Evolutionary conservation across 2,329 filamentous ascomycete species (phyloP), one percentile per base, ranked within the genome.

Genomic region (Canariomyces notabilis): DNA sequence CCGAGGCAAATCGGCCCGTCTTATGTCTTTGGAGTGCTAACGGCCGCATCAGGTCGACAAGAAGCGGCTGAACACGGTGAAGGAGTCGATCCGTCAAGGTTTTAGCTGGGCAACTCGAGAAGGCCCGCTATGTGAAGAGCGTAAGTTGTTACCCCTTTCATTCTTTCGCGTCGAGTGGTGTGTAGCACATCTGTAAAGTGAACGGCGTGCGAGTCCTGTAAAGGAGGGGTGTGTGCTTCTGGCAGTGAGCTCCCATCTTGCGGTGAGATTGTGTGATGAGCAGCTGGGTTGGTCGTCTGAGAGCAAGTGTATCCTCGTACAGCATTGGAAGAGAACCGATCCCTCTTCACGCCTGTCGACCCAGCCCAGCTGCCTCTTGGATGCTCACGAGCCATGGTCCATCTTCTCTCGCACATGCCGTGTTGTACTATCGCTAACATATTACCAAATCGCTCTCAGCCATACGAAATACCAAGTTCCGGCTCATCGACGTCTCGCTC

Each of bases 381-480:
- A 4, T 29, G 26, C 26, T 29, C 26, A 9, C 26, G 14, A 12
- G 4, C 26, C 26, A 29, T 29, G 26, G 14, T 29, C 26, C 8
- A 29, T 29, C 26, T 8, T 16, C 12, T 20, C n/a, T 15, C 26
- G 7, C 33, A 37, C 37, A 38, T 32, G 19, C 18, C 19, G 18
- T 38, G 31, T 5, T 8, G 26, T 22, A 21, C 15, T n/a, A 40
- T 31, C 41, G 34, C 36, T 37, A 33, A 36, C 37, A 20, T 18
- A 33, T 16, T 15, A 18, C 41, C 31, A 32, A 23, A 15, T 35
- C 22, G n/a, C 22, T 19, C 23, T 20, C 60, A 89, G 85, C 93
- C 26, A 97, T 98, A 62, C 90, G 93, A 58, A 98, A 98, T 68
- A 89, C 89, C 58, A 96, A 95, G 64, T 98, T 98, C 77, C 89